Percentiles rank a stretch among this genome's conserved stretches.
Conservation (phyloP, 306 rosid species). For the Fagus sylvatica region DNA sequence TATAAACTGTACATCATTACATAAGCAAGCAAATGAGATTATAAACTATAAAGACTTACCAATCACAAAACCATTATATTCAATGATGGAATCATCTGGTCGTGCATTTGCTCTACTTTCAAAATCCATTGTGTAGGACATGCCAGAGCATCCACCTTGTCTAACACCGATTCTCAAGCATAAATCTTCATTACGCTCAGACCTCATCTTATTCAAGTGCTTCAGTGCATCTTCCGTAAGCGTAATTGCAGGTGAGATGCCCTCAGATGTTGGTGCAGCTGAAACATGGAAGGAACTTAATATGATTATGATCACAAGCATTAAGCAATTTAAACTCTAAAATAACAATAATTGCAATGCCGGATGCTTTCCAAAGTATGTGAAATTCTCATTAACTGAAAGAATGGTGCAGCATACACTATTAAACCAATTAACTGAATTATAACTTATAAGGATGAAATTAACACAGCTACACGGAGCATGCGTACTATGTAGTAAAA, state of each 20-base stretch:
- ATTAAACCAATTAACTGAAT: not conserved
- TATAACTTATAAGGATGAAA: not conserved
- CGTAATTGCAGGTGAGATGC: slow-evolving; percentile 45
- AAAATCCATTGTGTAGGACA: slow-evolving; percentile 94
- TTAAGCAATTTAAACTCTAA: not conserved
- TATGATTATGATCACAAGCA: not conserved
- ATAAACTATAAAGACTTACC: slow-evolving; percentile 46
- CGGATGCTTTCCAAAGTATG: not conserved
- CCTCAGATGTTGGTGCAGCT: slow-evolving; percentile 51
- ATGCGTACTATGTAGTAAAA: not conserved
- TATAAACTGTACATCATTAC: not conserved
- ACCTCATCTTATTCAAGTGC: slow-evolving; percentile 90
- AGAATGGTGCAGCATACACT: not conserved
- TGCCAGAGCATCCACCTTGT: slow-evolving; percentile 99
- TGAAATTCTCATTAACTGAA: not conserved
- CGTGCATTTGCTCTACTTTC: slow-evolving; percentile 69
- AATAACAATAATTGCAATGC: not conserved
- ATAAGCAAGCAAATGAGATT: not conserved
- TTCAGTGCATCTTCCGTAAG: slow-evolving; percentile 76
- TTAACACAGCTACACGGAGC: not conserved
- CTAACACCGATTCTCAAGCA: slow-evolving; percentile 94
- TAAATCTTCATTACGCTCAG: slow-evolving; percentile 66
- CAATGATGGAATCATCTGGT: slow-evolving; percentile 84
- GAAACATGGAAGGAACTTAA: not conserved
- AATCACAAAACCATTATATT: slow-evolving; percentile 71